Percentiles rank a stretch among this genome's conserved stretches.
These are phyloP conservation scores for Cryptosporidium muris DNA, from an alignment of 169 alveolate species.

Conservation along the genomic window DNA sequence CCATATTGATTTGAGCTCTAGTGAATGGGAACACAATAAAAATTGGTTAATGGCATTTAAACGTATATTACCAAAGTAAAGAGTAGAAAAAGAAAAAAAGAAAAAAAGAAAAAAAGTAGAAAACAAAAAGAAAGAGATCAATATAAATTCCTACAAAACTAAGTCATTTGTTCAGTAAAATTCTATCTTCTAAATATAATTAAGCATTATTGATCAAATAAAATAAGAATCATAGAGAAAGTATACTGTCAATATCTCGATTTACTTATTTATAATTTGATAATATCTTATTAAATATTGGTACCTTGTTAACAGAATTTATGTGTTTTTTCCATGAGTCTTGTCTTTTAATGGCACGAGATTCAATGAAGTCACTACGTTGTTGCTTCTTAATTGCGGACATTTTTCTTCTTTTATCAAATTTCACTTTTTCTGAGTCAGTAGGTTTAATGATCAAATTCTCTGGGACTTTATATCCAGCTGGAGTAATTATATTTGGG, in stretches of 20 bases:
- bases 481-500: constrained; percentile 43
- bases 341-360: constrained; percentile 28
- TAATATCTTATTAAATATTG: background rate
- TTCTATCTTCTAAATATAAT: background rate
- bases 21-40: constrained; percentile 83
- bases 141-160: background rate
- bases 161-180: background rate
- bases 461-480: constrained; percentile 54
- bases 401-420: constrained; percentile 30
- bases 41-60: constrained; percentile 78
- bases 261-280: background rate
- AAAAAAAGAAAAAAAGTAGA: background rate
- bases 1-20: constrained; percentile 80
- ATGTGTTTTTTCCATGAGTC: constrained; percentile 40
- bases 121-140: background rate
- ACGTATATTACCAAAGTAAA: constrained; percentile 52
- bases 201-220: background rate
- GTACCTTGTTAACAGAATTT: constrained; percentile 4
- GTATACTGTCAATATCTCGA: background rate
- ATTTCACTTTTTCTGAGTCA: constrained; percentile 22
- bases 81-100: background rate
- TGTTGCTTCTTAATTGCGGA: constrained; percentile 65
- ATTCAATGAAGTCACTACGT: constrained; percentile 14
- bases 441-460: constrained; percentile 14
- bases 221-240: background rate